These are phyloP conservation scores for Globisporangium yorkense DNA, from an alignment of 352 stramenopile genomes.

Conservation along the genomic window DNA sequence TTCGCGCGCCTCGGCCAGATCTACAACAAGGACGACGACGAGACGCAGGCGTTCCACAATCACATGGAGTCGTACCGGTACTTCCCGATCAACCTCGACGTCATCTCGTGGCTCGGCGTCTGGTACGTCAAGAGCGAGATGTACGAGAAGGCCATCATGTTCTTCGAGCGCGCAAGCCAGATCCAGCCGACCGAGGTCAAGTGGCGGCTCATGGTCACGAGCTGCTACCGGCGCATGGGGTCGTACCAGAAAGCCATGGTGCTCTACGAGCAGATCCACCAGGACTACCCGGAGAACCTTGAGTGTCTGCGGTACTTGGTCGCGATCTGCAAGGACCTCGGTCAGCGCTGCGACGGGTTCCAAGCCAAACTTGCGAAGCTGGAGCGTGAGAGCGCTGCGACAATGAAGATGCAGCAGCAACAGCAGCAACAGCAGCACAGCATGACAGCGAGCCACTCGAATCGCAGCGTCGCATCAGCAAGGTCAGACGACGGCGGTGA, in stretches of 20 bases:
- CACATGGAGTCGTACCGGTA: slow-evolving; percentile 94
- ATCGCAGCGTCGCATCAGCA: slow-evolving; percentile 13
- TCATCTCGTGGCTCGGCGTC: slow-evolving; percentile 95
- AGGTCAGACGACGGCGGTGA: slow-evolving; percentile 28
- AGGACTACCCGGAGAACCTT: slow-evolving; percentile 92
- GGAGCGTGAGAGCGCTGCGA: slow-evolving; percentile 44
- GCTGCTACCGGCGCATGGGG: slow-evolving; percentile 93
- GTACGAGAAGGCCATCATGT: slow-evolving; percentile 96
- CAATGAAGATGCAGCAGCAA: slow-evolving; percentile 29
- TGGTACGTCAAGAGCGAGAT: slow-evolving; percentile 97
- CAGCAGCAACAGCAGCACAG: slow-evolving; percentile 18
- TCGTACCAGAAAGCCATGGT: slow-evolving; percentile 90
- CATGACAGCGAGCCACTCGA: slow-evolving; percentile 10
- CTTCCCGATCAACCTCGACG: slow-evolving; percentile 94
- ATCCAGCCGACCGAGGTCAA: slow-evolving; percentile 96
- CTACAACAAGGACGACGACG: slow-evolving; percentile 91
- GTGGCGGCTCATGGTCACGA: slow-evolving; percentile 96
- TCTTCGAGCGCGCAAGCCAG: slow-evolving; percentile 93
- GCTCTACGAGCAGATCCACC: slow-evolving; percentile 94
- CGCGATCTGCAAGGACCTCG: slow-evolving; percentile 93
- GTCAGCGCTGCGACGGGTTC: slow-evolving; percentile 89
- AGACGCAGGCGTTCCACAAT: slow-evolving; percentile 95
- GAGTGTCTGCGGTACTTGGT: slow-evolving; percentile 91
- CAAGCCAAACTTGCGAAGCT: slow-evolving; percentile 91
- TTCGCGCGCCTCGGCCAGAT: slow-evolving; percentile 91